Evolutionary conservation across 129 eudicot genomes (phyloP), one percentile per base, ranked within the genome.

Genomic region (Flaveria trinervia): DNA sequence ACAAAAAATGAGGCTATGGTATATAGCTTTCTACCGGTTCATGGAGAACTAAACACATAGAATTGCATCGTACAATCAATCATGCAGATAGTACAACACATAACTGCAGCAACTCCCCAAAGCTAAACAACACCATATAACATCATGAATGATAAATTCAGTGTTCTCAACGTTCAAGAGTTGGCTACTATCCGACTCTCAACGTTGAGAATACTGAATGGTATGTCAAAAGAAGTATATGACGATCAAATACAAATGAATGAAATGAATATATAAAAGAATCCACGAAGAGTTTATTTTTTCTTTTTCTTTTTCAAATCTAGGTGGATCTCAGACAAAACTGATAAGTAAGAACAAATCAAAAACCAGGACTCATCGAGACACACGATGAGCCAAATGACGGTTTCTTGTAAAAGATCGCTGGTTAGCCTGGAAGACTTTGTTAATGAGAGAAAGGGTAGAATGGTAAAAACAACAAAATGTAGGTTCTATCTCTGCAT

Each of bases 301-400:
- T 73, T 80, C n/a, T 62, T 57, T 71, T 23, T 23, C 26, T 23
- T 23, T 23, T 80, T 44, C 55, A 48, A 73, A 80, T 45, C 68
- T 73, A 66, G 17, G 43, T 33, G 55, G 79, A 62, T 62, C 68
- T 62, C 45, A 62, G 22, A 62, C 43, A 56, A 80, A 80, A 66
- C 80, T 80, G 67, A 73, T 50, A 67, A 70, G 66, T 54, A 50
- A 70, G 76, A 78, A 43, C 76, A 44, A 69, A 78, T 66, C 48
- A 80, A 52, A 79, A 36, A 25, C 83, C 59, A 39, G 69, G 70
- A 54, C 55, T 26, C 23, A 45, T 28, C 48, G 61, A 68, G 60
- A 28, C 62, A 56, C 60, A 28, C 43, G 3, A 60, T 60, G 67
- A 60, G 67, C 67, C 67, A 25, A 57, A 70, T 78, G 70, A 70